These are phyloP conservation scores for Nemania abortiva DNA, from an alignment of 2,329 filamentous ascomycete species.

Conservation along the genomic window DNA sequence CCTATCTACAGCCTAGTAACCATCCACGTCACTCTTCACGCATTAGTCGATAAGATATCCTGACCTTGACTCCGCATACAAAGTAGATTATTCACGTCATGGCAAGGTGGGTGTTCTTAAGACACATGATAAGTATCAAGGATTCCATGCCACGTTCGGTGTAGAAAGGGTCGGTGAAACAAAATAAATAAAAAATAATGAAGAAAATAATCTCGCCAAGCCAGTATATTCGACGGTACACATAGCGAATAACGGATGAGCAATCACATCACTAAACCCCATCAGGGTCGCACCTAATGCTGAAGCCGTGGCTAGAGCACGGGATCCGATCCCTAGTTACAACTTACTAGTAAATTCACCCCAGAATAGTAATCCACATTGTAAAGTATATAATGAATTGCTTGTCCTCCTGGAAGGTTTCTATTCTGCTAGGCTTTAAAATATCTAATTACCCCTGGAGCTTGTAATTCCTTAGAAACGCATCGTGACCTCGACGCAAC, in stretches of 20 bases:
- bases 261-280: slow-evolving; percentile 19
- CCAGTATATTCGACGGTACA: not conserved
- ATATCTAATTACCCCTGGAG: not conserved
- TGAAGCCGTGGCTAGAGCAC: not conserved
- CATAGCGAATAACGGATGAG: not conserved
- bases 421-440: not conserved
- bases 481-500: not conserved
- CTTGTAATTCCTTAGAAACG: not conserved
- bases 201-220: slow-evolving; percentile 13
- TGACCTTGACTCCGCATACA: slow-evolving; percentile 17
- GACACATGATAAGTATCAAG: not conserved
- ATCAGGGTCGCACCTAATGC: slow-evolving; percentile 3
- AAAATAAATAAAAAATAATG: not conserved
- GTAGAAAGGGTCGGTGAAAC: not conserved
- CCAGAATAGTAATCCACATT: not conserved
- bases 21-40: slow-evolving; percentile 19
- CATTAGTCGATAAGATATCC: slow-evolving; percentile 4
- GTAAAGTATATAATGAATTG: slow-evolving; percentile 3
- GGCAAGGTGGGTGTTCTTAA: not conserved
- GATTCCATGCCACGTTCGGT: slow-evolving; percentile 14
- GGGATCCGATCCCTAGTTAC: slow-evolving; percentile 5
- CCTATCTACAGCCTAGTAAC: slow-evolving; percentile 4
- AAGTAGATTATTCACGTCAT: not conserved
- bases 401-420: not conserved
- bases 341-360: slow-evolving; percentile 9